Base-by-base conservation (phyloP, 306 rosid genomes). In the Castanea crenata region DNA sequence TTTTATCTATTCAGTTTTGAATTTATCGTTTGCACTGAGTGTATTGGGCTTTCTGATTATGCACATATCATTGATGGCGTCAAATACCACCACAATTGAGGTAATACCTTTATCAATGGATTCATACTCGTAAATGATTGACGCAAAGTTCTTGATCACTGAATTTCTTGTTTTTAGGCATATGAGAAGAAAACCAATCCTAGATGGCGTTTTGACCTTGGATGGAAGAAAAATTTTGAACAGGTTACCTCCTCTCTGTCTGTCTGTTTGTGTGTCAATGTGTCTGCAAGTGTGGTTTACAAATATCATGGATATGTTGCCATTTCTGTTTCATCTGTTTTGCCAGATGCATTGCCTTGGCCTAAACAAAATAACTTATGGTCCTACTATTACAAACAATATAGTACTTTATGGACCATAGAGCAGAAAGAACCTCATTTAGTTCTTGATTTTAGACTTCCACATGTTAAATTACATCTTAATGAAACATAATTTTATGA, bases 61-160 rank as follows among this genome's bases (percentile, higher is more conserved):
- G 92, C 97, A 92, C 86, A 55, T 90, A 44, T 84, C 85, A 11
- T 74, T 90, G 63, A 90, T 90, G 65, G 79, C 83, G 11, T 71
- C 87, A 77, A 92, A 92, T 79, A 90, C 97, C n/a, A 87, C 94
- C 72, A 90, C 94, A 54, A 87, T 90, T 38, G 94, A 92, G 93
- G 97, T 92, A 71, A 81, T 75, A 34, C 31, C 71, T 71, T 84
- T 77, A 34, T 25, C 49, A 61, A 67, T 61, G 59, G 54, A 67
- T 82, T 63, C 69, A 44, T 29, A 78, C 55, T 80, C 32, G 19
- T 67, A 35, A 59, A 54, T 62, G 55, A 63, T 55, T 70, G 46
- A 56, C 77, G 52, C 64, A 23, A 71, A 12, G 23, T 81, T 81
- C 69, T 77, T 75, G 79, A 35, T 77, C 55, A 65, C 61, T 74